Evolutionary conservation across 345 rosid species (phyloP), one percentile per base, ranked within the genome.

Genomic region (Gossypium turneri): DNA sequence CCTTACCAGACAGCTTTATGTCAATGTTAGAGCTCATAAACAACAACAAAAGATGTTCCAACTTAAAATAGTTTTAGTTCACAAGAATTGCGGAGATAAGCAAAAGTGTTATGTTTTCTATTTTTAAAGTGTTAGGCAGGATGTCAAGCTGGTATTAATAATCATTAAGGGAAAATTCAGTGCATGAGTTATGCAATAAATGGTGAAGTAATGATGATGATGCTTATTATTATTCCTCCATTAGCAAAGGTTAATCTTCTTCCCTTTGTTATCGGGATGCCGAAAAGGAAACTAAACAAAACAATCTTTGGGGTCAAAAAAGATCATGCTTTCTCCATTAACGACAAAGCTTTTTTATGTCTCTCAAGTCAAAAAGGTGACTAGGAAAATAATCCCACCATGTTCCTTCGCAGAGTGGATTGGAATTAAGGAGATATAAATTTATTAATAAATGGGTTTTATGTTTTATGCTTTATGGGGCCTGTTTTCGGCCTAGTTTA

Each of bases 341-440:
- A 80, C 88, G 76, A 51, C 55, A 1, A 78, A 69, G 29, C 71
- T 77, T 20, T 47, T 47, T 47, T 11, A 1, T 16, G 82, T 81
- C 80, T 63, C 77, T 25, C 77, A 88, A 83, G 86, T 81, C 85
- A 83, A 88, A 84, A 86, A 34, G 58, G 84, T 73, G 68, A 71
- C 58, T 4, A 67, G 55, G 64, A 80, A 79, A 82, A 78, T 80
- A 82, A 34, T 63, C 77, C 76, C 85, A 79, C 72, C 78, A 29
- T 29, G 38, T 29, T 29, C 38, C 38, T 29, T 4, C 38, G 1
- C 38, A 29, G 38, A 29, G 38, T 29, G 38, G 38, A 29, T 29
- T 29, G 38, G 38, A 29, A 29, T 29, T 4, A 29, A 79, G 68
- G 76, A 61, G 66, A 22, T 29, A 15, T 0, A 50, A 13, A 34